phyloP scores from a whole-genome alignment of 2,329 filamentous ascomycete species.

The Nemania diffusa region DNA sequence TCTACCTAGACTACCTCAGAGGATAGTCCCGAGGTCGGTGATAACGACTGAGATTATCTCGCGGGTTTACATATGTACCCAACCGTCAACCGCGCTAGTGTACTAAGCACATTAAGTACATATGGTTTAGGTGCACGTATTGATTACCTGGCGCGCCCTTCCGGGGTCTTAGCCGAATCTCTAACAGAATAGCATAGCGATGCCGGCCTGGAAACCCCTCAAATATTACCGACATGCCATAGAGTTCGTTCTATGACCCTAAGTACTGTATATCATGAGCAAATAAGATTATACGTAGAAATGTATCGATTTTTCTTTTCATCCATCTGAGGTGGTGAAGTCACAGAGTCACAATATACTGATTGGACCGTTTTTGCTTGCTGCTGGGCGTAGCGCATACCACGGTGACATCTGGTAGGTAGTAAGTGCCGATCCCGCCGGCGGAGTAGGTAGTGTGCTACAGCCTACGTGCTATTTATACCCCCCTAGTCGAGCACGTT shows the following conservation, averaged over 20 bases:
- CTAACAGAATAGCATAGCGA: not conserved
- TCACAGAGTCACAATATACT: not conserved
- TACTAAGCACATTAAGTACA: not conserved
- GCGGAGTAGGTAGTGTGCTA: not conserved
- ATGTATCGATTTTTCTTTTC: not conserved
- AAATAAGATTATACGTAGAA: not conserved
- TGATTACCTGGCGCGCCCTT: not conserved
- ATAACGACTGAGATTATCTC: not conserved
- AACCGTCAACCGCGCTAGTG: not conserved
- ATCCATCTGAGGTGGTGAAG: not conserved
- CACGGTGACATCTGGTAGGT: slow-evolving; percentile 26
- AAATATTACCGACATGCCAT: slow-evolving; percentile 6
- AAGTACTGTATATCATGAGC: not conserved
- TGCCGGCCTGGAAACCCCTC: slow-evolving; percentile 14
- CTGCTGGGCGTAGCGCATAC: slow-evolving; percentile 12
- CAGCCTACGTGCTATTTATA: not conserved
- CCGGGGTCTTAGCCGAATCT: not conserved
- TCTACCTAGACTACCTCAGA: not conserved
- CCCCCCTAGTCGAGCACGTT: no score
- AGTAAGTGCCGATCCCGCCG: not conserved
- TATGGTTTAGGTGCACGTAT: not conserved
- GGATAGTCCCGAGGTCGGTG: not conserved
- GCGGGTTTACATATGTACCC: not conserved
- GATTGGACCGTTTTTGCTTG: slow-evolving; percentile 6
- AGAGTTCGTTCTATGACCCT: not conserved